A percentile compares a stretch with the other conserved stretches of the same genome.
Conservation (phyloP, 2,329 filamentous ascomycete species). For the Trichoderma afroharzianum region DNA sequence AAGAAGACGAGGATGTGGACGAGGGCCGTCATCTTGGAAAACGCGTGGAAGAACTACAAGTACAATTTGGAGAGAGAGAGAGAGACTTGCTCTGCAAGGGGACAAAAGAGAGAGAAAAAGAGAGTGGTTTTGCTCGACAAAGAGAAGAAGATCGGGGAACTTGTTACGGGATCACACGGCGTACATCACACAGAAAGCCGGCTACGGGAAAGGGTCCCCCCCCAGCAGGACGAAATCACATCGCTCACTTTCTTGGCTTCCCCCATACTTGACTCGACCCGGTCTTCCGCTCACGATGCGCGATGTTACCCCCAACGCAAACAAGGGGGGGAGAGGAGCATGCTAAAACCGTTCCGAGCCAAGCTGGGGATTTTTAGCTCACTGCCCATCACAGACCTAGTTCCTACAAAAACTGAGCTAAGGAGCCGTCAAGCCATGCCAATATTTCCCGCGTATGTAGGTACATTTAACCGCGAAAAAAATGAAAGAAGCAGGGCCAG, state of each 20-base stretch:
- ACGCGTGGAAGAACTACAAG: neutral
- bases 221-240: neutral
- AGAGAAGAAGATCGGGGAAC: neutral
- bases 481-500: neutral
- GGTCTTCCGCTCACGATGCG: neutral
- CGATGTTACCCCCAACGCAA: constrained; percentile 13
- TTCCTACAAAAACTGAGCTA: neutral
- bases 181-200: neutral
- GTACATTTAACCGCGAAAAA: constrained; percentile 5
- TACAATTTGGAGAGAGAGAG: neutral
- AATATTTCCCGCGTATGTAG: neutral
- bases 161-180: neutral
- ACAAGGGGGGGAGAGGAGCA: constrained; percentile 12
- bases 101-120: neutral
- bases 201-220: neutral
- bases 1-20: constrained; percentile 15
- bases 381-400: neutral
- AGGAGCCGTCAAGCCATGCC: neutral
- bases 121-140: neutral
- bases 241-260: neutral
- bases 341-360: neutral
- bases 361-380: neutral
- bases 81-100: neutral
- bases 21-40: neutral
- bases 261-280: neutral